Evolutionary conservation across 495 filamentous ascomycete genomes (phyloP).

Genomic region (Lophium mytilinum): DNA sequence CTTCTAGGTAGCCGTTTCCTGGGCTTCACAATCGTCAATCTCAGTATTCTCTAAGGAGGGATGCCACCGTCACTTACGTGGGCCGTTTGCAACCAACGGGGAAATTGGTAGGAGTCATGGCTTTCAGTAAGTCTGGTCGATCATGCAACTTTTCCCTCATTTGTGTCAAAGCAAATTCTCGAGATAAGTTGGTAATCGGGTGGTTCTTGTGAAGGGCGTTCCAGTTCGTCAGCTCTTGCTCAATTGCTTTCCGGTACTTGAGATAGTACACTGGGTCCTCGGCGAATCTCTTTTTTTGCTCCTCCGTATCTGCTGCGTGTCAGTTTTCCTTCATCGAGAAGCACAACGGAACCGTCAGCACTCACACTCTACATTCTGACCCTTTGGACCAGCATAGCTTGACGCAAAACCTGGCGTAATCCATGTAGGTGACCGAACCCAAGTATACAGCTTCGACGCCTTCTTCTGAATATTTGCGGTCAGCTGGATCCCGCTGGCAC

Average conservation of each 20-base stretch:
- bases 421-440: neutral
- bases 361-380: neutral
- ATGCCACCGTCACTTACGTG: neutral
- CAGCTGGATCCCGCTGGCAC: neutral
- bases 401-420: neutral
- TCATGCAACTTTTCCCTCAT: neutral
- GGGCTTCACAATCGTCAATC: neutral
- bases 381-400: neutral
- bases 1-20: neutral
- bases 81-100: neutral
- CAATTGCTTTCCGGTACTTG: neutral
- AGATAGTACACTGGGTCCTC: neutral
- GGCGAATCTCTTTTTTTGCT: neutral
- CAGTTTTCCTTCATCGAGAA: neutral
- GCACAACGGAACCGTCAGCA: neutral
- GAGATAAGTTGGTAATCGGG: neutral
- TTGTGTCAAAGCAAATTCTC: neutral
- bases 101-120: neutral
- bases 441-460: neutral
- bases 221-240: neutral
- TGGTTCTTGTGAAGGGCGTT: neutral
- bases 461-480: neutral
- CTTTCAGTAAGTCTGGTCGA: neutral
- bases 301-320: neutral
- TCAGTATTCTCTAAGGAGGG: neutral